Base-by-base conservation (phyloP, 2,329 filamentous ascomycete species). In the Penicillium sumatraense region DNA sequence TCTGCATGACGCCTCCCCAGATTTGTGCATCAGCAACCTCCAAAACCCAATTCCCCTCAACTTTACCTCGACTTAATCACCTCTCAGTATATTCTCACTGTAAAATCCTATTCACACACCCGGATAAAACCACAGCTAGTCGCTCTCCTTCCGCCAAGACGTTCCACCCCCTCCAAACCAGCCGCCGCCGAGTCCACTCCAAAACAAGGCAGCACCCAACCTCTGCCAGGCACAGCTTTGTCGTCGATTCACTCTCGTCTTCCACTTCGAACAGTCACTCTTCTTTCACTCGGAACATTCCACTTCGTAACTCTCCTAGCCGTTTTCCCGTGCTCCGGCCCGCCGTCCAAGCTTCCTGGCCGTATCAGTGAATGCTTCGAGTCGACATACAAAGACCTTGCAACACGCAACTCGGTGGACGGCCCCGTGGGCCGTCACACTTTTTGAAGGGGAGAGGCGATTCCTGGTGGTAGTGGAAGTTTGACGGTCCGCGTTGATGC, bases 391-490 rank as follows among this genome's bases (percentile, higher is more conserved):
- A 35, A 49, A 49, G 24, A 40, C 49, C 42, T 36, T 62, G 57
- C 18, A 40, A 42, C 44, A 36, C 29, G 35, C 46, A 62, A 44
- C 36, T 52, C 42, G 51, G 63, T 62, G 59, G 63, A 65, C 63
- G 63, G 62, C 63, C 62, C 54, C 53, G 57, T 55, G 61, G 63
- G 63, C 61, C 63, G 63, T 65, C 62, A 57, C 63, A 54, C 57
- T 54, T 33, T 48, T 53, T 36, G 51, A 58, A 60, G 60, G 61
- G 52, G 61, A 53, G 48, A 48, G 53, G 53, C 35, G 35, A 47
- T 24, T 13, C 2, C 18, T 18, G 48, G 53, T 33, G 24, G 33
- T 23, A 13, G n/a, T 5, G 18, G 18, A n/a, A 27, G 13, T n/a
- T 13, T 47, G 26, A 40, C 21, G 10, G 10, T 16, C 10, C 26